Conservation (phyloP, 768 basidiomycete genomes). For the Symmetrospora coprosmae region DNA sequence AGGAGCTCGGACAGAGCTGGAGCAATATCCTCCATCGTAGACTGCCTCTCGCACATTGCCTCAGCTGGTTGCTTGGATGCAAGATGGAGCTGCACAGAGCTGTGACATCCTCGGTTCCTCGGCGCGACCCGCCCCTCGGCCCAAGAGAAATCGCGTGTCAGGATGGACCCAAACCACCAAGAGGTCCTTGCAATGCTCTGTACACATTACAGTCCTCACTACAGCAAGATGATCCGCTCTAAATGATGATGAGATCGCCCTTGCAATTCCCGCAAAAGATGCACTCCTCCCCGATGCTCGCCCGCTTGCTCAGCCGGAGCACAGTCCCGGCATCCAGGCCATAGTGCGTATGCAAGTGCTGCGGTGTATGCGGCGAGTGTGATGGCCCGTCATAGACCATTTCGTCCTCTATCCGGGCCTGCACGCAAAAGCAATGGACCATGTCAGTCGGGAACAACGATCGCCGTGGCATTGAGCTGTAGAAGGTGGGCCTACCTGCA, state of each 20-base stretch:
- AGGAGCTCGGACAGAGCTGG: conserved; percentile 1
- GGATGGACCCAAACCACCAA: no score
- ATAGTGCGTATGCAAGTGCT: background rate
- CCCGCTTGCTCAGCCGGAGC: background rate
- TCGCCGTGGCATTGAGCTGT: no score
- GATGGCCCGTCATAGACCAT: conserved; percentile 7
- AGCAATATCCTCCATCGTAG: conserved; percentile 1
- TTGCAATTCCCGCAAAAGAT: conserved; percentile 17
- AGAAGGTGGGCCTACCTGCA: conserved; percentile 14
- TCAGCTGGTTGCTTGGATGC: no score
- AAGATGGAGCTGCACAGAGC: no score
- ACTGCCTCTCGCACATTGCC: no score
- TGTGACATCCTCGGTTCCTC: no score
- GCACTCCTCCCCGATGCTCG: conserved; percentile 18
- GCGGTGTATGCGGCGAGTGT: background rate
- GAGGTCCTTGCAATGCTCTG: no score
- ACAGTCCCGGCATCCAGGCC: conserved; percentile 10
- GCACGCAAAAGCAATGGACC: background rate
- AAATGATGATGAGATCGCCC: conserved; percentile 17
- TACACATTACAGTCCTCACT: no score
- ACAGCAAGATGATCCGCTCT: no score
- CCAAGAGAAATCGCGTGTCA: no score
- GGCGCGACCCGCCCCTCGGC: no score
- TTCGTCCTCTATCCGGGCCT: conserved; percentile 25
- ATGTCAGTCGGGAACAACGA: no score